These are phyloP conservation scores for Lodderomyces jiufengensis DNA, from an alignment of 1,139 yeast species.

Conservation along the genomic window DNA sequence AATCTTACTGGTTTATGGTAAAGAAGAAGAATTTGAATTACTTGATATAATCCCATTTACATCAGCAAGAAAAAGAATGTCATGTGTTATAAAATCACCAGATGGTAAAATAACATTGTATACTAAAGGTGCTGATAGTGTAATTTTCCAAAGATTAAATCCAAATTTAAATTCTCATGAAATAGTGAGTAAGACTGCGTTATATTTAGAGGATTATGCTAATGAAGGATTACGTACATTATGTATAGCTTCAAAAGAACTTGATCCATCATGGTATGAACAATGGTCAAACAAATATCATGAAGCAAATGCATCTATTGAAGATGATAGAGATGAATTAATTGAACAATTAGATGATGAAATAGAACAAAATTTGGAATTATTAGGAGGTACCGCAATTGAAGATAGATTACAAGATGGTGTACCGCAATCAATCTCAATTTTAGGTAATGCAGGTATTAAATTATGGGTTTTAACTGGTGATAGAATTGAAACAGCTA, in stretches of 20 bases:
- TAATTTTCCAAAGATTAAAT: constrained; percentile 72
- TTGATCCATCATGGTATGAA: constrained; percentile 56
- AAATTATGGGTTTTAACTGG: constrained; percentile 97
- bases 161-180: constrained; percentile 31
- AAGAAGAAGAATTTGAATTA: constrained; percentile 64
- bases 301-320: constrained; percentile 67
- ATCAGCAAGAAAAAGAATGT: constrained; percentile 83
- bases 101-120: constrained; percentile 48
- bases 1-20: constrained; percentile 71
- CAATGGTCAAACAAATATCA: constrained; percentile 71
- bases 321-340: constrained; percentile 70
- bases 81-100: constrained; percentile 47
- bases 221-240: constrained; percentile 94
- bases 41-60: constrained; percentile 80
- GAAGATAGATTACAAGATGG: constrained; percentile 95
- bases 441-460: constrained; percentile 85
- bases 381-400: constrained; percentile 96
- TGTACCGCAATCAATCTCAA: constrained; percentile 89
- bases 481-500: constrained; percentile 96
- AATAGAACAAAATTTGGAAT: constrained; percentile 66
- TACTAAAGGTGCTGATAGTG: constrained; percentile 89
- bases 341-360: constrained; percentile 78
- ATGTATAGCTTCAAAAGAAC: constrained; percentile 81
- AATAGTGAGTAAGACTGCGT: constrained; percentile 51
- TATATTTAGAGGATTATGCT: constrained; percentile 90